These are phyloP conservation scores for Podospora conica DNA, from an alignment of 495 filamentous ascomycete genomes.

Conservation along the genomic window DNA sequence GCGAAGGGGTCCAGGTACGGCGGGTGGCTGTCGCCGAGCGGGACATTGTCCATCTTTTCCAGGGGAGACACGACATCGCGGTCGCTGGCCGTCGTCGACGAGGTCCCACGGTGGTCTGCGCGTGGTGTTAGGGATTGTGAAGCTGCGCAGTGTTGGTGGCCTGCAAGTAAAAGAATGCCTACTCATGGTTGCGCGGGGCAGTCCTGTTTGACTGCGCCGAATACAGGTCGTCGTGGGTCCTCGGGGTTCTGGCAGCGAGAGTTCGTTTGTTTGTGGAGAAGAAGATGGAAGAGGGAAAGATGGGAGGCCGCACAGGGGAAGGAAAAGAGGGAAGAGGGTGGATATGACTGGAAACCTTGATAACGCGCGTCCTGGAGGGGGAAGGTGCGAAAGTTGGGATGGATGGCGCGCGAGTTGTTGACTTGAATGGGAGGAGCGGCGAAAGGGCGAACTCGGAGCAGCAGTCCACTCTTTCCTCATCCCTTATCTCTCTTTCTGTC, in stretches of 20 bases:
- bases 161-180: background rate
- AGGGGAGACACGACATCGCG: background rate
- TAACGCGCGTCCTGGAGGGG: background rate
- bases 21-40: conserved; percentile 9
- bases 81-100: background rate
- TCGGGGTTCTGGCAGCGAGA: background rate
- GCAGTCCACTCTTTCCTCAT: background rate
- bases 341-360: background rate
- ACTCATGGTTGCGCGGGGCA: background rate
- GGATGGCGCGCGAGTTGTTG: background rate
- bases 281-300: background rate
- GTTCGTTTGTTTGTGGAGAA: background rate
- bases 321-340: background rate
- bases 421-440: background rate
- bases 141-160: background rate
- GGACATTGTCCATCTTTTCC: conserved; percentile 18
- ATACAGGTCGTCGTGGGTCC: background rate
- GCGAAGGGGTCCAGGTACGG: conserved; percentile 29
- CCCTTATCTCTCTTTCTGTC: background rate
- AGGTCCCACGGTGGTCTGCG: conserved; percentile 3
- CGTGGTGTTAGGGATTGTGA: background rate
- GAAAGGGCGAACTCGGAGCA: background rate
- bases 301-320: background rate
- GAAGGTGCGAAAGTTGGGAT: background rate
- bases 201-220: background rate